A percentile compares a stretch with the other conserved stretches of the same genome.
These are phyloP conservation scores for Camelina neglecta DNA, from an alignment of 345 rosid genomes.

Conservation along the genomic window DNA sequence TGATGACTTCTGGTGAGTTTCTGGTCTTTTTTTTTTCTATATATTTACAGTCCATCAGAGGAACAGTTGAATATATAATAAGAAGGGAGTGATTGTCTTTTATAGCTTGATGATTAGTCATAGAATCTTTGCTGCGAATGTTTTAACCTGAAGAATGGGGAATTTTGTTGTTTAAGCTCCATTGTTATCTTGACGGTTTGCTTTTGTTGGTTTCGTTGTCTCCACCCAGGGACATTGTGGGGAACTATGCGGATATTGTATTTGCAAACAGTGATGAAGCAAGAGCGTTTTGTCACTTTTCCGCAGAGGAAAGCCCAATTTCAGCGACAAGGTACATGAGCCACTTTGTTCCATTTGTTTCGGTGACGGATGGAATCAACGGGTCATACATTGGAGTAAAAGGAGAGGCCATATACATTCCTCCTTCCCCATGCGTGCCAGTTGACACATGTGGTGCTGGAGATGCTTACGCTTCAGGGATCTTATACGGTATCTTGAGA, in stretches of 20 bases:
- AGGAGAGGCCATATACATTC: constrained; percentile 92
- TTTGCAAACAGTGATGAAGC: constrained; percentile 94
- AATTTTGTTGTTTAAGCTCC: background rate
- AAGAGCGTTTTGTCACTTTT: constrained; percentile 80
- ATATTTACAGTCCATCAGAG: too few species aligned
- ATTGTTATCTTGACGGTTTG: background rate
- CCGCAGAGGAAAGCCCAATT: constrained; percentile 67
- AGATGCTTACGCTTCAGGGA: constrained; percentile 93
- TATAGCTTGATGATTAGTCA: constrained; percentile 24
- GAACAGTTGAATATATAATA: background rate
- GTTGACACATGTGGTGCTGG: constrained; percentile 95
- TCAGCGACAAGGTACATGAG: constrained; percentile 86
- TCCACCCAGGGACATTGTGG: constrained; percentile 76
- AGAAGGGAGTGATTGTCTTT: background rate
- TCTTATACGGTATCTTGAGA: constrained; percentile 73
- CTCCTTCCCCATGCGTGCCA: constrained; percentile 83
- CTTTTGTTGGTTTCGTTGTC: background rate
- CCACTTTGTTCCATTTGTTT: constrained; percentile 87
- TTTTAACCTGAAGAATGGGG: background rate
- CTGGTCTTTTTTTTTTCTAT: background rate
- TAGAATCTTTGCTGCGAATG: background rate
- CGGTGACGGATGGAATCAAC: constrained; percentile 84
- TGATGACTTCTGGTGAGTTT: constrained; percentile 85
- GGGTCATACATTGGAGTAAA: constrained; percentile 93
- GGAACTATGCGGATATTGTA: constrained; percentile 76